A percentile compares a stretch with the other conserved stretches of the same genome.
These are phyloP conservation scores for Oidiodendron maius DNA, from an alignment of 495 filamentous ascomycete genomes.

Conservation along the genomic window DNA sequence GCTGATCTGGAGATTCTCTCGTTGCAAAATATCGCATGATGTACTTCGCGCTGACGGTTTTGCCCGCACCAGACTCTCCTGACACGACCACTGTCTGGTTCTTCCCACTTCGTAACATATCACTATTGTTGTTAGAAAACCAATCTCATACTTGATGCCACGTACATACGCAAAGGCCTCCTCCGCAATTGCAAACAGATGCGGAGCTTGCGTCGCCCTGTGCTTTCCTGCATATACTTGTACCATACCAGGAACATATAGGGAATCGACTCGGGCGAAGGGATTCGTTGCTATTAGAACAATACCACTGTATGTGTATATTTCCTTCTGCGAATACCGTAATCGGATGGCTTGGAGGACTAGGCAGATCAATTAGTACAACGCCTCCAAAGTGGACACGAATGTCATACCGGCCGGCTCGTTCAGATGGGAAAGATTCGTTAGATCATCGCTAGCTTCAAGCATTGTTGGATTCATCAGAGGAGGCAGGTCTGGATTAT, in stretches of 20 bases:
- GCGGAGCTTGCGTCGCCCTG: slow-evolving; percentile 89
- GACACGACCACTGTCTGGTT: slow-evolving; percentile 99
- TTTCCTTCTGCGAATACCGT: slow-evolving; percentile 97
- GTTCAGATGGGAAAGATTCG: slow-evolving; percentile 95
- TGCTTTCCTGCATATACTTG: slow-evolving; percentile 98
- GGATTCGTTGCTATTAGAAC: slow-evolving; percentile 98
- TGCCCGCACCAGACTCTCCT: slow-evolving; percentile 96
- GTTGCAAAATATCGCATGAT: slow-evolving; percentile 99
- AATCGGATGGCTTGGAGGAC: slow-evolving; percentile 97
- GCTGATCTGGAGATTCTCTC: slow-evolving; percentile 86
- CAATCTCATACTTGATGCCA: neutral
- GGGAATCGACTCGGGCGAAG: slow-evolving; percentile 93
- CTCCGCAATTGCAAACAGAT: slow-evolving; percentile 98
- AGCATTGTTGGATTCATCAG: slow-evolving; percentile 98
- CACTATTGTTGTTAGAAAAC: slow-evolving; percentile 45
- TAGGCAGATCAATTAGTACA: slow-evolving; percentile 29
- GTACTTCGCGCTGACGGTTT: slow-evolving; percentile 99
- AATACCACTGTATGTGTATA: slow-evolving; percentile 99
- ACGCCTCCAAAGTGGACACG: neutral
- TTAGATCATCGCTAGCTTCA: slow-evolving; percentile 97
- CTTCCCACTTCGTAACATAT: slow-evolving; percentile 92
- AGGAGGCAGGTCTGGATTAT: slow-evolving; percentile 77
- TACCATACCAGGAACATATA: slow-evolving; percentile 99
- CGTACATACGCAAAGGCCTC: slow-evolving; percentile 88
- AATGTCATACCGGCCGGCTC: slow-evolving; percentile 81